A percentile compares a stretch with the other conserved stretches of the same genome.
These are phyloP conservation scores for Neurospora tetraspora DNA, from an alignment of 495 filamentous ascomycete species.

Conservation along the genomic window DNA sequence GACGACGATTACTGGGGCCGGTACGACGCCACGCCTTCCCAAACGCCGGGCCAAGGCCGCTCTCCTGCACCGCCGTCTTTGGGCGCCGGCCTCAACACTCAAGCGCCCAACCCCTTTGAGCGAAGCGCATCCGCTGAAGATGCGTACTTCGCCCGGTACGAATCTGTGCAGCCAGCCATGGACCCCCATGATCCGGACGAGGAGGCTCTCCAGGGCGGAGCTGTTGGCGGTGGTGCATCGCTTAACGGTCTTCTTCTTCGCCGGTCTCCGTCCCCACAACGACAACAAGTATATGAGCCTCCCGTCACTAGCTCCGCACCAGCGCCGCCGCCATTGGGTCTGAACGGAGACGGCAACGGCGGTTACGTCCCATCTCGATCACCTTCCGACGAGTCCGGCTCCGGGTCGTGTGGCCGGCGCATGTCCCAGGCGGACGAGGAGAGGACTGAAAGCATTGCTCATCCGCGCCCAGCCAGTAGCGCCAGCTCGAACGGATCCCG, in stretches of 20 bases:
- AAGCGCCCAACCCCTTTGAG: slow-evolving; percentile 21
- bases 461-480: slow-evolving; percentile 43
- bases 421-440: slow-evolving; percentile 19
- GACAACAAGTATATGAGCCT: background rate
- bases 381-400: background rate
- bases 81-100: slow-evolving; percentile 4
- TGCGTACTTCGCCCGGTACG: slow-evolving; percentile 81
- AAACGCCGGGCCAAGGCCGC: slow-evolving; percentile 58
- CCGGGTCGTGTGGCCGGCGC: slow-evolving; percentile 3
- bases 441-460: slow-evolving; percentile 17
- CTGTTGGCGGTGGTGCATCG: background rate
- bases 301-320: background rate
- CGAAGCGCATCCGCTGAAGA: slow-evolving; percentile 45
- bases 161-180: slow-evolving; percentile 79
- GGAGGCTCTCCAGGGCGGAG: slow-evolving; percentile 18
- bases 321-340: slow-evolving; percentile 27
- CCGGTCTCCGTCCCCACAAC: background rate
- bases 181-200: slow-evolving; percentile 77
- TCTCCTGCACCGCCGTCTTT: slow-evolving; percentile 43
- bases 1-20: slow-evolving; percentile 92
- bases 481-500: slow-evolving; percentile 44
- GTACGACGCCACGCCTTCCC: slow-evolving; percentile 76
- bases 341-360: slow-evolving; percentile 7
- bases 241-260: background rate
- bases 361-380: background rate